phyloP scores from a whole-genome alignment of 2,329 filamentous ascomycete species.

The Trichophyton schoenleinii region DNA sequence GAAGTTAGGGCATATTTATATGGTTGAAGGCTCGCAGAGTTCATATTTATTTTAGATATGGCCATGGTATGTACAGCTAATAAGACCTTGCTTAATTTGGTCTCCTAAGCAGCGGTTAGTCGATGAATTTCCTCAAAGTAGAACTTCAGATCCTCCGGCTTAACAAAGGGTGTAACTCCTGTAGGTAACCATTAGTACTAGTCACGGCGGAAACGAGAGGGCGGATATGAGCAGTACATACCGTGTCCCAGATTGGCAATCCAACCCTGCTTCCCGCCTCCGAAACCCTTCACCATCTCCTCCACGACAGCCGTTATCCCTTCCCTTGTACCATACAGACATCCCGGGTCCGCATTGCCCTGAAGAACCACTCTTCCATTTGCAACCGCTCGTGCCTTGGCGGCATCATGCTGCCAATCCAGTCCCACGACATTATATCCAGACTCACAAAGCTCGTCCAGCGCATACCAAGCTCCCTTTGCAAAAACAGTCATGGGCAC shows the following conservation, averaged over 20 bases:
- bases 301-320: slow-evolving; percentile 73
- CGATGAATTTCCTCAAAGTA: slow-evolving; percentile 89
- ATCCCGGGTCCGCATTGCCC: slow-evolving; percentile 89
- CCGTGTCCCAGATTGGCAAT: slow-evolving; percentile 95
- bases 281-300: slow-evolving; percentile 77
- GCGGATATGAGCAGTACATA: slow-evolving; percentile 32
- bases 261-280: slow-evolving; percentile 76
- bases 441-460: slow-evolving; percentile 73
- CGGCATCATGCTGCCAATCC: slow-evolving; percentile 88
- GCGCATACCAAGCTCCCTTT: slow-evolving; percentile 91
- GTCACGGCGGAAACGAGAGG: not conserved
- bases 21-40: not conserved
- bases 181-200: slow-evolving; percentile 10
- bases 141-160: slow-evolving; percentile 84
- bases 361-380: slow-evolving; percentile 71
- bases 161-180: slow-evolving; percentile 90
- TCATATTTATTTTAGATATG: too few relatives aligned
- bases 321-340: slow-evolving; percentile 72
- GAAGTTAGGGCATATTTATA: not conserved
- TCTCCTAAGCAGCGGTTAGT: slow-evolving; percentile 16
- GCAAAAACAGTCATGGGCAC: slow-evolving; percentile 98
- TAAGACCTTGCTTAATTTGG: not conserved
- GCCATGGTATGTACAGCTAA: too few relatives aligned
- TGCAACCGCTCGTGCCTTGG: slow-evolving; percentile 68
- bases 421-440: slow-evolving; percentile 90